Evolutionary conservation across 164 flowering plant species (phyloP).

Genomic region (Amborella trichopoda): DNA sequence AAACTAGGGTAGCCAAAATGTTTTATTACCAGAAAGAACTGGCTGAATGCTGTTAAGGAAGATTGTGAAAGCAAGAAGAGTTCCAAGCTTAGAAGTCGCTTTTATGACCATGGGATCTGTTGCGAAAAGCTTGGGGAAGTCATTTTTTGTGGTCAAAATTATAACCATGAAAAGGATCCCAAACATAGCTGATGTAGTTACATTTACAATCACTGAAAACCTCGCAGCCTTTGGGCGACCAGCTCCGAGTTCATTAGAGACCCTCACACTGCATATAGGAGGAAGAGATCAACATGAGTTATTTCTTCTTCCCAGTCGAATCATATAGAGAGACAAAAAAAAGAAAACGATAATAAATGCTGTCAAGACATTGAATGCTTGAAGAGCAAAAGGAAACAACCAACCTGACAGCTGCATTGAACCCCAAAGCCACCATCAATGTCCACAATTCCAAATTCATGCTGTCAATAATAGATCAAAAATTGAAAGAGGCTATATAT

Average conservation of each 20-base stretch:
- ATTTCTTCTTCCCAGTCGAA: neutral
- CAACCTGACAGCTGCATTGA: slow-evolving; percentile 41
- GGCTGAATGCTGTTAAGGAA: slow-evolving; percentile 40
- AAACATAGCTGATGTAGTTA: slow-evolving; percentile 16
- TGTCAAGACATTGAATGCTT: too few species aligned
- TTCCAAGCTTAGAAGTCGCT: slow-evolving; percentile 25
- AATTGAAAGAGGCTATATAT: neutral
- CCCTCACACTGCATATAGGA: slow-evolving; percentile 34
- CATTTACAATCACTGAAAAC: slow-evolving; percentile 22
- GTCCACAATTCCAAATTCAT: slow-evolving; percentile 40
- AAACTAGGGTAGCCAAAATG: neutral
- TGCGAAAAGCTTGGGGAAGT: slow-evolving; percentile 29
- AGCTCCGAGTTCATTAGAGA: slow-evolving; percentile 51
- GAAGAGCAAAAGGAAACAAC: neutral
- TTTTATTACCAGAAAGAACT: slow-evolving; percentile 37
- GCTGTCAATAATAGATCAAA: slow-evolving; percentile 12
- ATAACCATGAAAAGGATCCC: slow-evolving; percentile 23
- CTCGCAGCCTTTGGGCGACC: slow-evolving; percentile 35
- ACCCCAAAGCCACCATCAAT: slow-evolving; percentile 36
- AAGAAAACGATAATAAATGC: neutral
- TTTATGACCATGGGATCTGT: slow-evolving; percentile 13
- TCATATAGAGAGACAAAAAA: neutral
- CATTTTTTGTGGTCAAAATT: slow-evolving; percentile 10
- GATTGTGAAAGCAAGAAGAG: slow-evolving; percentile 32
- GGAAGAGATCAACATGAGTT: too few species aligned